Conservation (phyloP, 202 grass and related monocot genomes). For the Panicum virgatum region DNA sequence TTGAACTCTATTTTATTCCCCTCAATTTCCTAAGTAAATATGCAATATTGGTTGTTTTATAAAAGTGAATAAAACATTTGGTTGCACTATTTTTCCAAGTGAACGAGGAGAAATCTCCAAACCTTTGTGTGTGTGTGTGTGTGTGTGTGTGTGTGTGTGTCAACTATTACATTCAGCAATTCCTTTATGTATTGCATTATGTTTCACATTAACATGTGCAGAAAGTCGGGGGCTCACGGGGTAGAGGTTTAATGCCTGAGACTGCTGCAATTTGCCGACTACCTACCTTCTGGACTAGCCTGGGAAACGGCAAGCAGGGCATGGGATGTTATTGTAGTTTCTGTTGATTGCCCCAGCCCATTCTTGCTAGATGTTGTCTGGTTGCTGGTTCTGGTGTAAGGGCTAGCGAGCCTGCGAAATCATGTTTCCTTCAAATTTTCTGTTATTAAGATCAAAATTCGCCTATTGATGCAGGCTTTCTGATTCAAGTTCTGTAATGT, state of each 20-base stretch:
- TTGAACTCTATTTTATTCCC: neutral
- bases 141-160: too few species aligned
- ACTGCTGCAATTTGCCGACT: neutral
- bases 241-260: neutral
- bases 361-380: neutral
- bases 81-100: neutral
- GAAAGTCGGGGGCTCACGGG: neutral
- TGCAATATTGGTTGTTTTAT: neutral
- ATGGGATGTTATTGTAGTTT: neutral
- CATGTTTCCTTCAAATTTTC: neutral
- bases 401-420: neutral
- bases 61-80: neutral
- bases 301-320: neutral
- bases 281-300: neutral
- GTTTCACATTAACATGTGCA: conserved; percentile 16
- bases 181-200: neutral
- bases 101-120: neutral
- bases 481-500: neutral
- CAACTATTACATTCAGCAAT: neutral
- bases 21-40: neutral
- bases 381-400: neutral
- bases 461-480: neutral
- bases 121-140: too few species aligned
- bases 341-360: neutral
- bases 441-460: neutral